Conservation (phyloP, 2,329 filamentous ascomycete genomes). For the Penicillium fuscoglaucum region DNA sequence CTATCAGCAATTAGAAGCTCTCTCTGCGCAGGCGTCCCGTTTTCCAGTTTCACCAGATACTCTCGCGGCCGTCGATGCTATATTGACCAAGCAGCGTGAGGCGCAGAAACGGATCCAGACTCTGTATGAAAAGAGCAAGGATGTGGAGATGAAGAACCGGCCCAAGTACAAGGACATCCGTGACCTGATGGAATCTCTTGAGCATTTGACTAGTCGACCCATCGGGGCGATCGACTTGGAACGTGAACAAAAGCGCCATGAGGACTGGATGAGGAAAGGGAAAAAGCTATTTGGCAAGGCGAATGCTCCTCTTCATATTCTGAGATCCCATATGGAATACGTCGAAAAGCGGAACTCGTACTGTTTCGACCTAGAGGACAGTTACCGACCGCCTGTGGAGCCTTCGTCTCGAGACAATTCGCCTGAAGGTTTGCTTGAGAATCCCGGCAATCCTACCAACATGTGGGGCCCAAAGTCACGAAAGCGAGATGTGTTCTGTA, state of each 20-base stretch:
- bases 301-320: slow-evolving; percentile 92
- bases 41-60: slow-evolving; percentile 83
- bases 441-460: slow-evolving; percentile 24
- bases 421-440: slow-evolving; percentile 58
- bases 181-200: slow-evolving; percentile 81
- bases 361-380: slow-evolving; percentile 90
- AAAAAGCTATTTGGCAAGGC: slow-evolving; percentile 98
- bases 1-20: slow-evolving; percentile 88
- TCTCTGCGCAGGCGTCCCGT: slow-evolving; percentile 77
- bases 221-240: slow-evolving; percentile 88
- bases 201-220: slow-evolving; percentile 89
- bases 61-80: slow-evolving; percentile 79
- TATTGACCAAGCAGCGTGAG: slow-evolving; percentile 92
- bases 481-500: slow-evolving; percentile 87
- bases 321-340: slow-evolving; percentile 91
- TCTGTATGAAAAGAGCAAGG: slow-evolving; percentile 73
- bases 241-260: slow-evolving; percentile 88
- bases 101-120: slow-evolving; percentile 85
- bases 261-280: slow-evolving; percentile 98
- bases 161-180: slow-evolving; percentile 89
- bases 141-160: slow-evolving; percentile 72
- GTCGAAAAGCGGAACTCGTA: slow-evolving; percentile 85
- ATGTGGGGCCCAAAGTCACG: slow-evolving; percentile 53
- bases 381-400: slow-evolving; percentile 85
- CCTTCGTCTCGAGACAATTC: slow-evolving; percentile 82